Percentiles rank a stretch among this genome's conserved stretches.
These are phyloP conservation scores for Tulasnella sp. DNA, from an alignment of 768 basidiomycete genomes.

Conservation along the genomic window DNA sequence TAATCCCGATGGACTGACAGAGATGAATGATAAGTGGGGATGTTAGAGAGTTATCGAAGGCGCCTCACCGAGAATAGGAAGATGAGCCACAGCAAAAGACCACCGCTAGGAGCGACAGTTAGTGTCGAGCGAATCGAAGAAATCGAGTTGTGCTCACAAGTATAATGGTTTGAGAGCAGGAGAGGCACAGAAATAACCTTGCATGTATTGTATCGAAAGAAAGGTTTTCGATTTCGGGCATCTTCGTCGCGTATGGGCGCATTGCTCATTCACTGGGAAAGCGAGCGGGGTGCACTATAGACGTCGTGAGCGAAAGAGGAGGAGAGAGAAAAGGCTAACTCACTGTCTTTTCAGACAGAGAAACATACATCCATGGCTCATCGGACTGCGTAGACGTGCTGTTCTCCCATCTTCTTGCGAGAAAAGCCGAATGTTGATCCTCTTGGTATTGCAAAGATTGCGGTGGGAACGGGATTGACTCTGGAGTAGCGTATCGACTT, in stretches of 20 bases:
- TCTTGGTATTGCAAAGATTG: conserved; percentile 25
- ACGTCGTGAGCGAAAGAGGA: neutral
- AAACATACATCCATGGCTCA: conserved; percentile 6
- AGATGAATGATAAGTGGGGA: neutral
- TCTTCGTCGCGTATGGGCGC: conserved; percentile 48
- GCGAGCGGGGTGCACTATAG: conserved; percentile 61
- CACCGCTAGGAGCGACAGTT: conserved; percentile 26
- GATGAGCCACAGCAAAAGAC: conserved; percentile 65
- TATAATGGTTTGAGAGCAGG: conserved; percentile 46
- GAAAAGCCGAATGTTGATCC: neutral
- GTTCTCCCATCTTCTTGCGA: neutral
- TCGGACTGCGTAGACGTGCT: neutral
- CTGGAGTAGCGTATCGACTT: conserved; percentile 26
- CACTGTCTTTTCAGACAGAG: neutral
- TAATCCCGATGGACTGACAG: conserved; percentile 59
- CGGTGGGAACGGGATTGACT: neutral
- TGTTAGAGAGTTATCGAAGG: neutral
- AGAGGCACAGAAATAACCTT: conserved; percentile 61
- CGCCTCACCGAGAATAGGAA: conserved; percentile 70
- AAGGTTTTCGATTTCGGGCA: conserved; percentile 58
- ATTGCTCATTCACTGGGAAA: conserved; percentile 50
- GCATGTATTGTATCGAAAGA: conserved; percentile 62
- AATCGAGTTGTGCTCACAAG: conserved; percentile 34
- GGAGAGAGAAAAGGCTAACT: neutral
- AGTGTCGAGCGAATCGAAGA: neutral